Conservation (phyloP, 2,329 filamentous ascomycete species). For the Claviceps sorghi region DNA sequence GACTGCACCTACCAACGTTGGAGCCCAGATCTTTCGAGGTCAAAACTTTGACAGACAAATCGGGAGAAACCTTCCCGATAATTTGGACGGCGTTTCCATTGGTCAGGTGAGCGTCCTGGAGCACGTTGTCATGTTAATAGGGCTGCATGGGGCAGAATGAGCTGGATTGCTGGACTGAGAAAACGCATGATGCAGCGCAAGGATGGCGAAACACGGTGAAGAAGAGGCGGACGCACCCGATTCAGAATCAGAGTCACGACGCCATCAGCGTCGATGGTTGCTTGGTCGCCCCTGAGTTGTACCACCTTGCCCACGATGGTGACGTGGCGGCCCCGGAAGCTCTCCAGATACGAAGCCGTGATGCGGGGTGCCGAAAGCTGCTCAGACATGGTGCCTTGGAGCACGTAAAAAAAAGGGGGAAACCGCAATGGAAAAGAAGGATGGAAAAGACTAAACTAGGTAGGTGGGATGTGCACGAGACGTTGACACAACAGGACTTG, state of each 20-base stretch:
- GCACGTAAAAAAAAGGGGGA: not conserved
- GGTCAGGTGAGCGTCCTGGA: constrained; percentile 54
- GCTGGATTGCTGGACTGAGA: not conserved
- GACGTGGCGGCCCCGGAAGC: constrained; percentile 60
- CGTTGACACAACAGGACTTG: too few relatives aligned
- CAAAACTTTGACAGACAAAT: constrained; percentile 57
- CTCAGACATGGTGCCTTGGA: constrained; percentile 40
- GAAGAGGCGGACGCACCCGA: constrained; percentile 36
- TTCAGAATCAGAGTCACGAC: constrained; percentile 61
- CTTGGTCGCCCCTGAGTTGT: constrained; percentile 66
- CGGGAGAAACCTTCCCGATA: constrained; percentile 65
- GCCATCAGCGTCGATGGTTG: constrained; percentile 67
- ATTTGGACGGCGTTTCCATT: constrained; percentile 59
- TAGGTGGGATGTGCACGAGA: not conserved
- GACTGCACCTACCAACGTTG: constrained; percentile 45
- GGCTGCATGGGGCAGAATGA: not conserved
- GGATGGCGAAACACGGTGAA: not conserved
- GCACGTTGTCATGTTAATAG: not conserved
- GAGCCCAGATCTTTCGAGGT: constrained; percentile 55
- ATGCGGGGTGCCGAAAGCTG: constrained; percentile 64
- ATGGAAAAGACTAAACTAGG: not conserved
- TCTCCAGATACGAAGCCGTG: constrained; percentile 63
- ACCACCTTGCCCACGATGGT: constrained; percentile 76
- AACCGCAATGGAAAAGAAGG: not conserved
- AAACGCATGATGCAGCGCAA: not conserved